Conservation (phyloP, 2,329 filamentous ascomycete genomes). For the Epichloe glyceriae region DNA sequence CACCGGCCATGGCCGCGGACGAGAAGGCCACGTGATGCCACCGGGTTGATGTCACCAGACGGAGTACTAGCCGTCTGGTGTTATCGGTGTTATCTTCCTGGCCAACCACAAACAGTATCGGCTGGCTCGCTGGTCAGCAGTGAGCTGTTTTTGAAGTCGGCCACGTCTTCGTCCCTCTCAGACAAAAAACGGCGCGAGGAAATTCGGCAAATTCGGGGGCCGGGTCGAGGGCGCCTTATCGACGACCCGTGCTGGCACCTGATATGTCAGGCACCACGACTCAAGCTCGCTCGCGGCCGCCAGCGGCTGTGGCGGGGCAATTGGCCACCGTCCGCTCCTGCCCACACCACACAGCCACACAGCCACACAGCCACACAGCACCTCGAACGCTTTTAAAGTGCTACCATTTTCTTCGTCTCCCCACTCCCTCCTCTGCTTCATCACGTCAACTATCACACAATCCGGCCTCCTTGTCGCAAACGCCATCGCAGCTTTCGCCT, state of each 20-base stretch:
- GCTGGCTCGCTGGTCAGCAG: no score
- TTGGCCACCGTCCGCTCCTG: background rate
- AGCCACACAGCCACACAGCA: no score
- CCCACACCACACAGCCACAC: background rate
- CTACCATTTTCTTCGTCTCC: conserved; percentile 3
- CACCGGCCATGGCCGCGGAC: no score
- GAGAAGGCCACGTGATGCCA: background rate
- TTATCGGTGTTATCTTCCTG: no score
- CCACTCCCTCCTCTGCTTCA: conserved; percentile 4
- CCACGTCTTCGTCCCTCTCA: background rate
- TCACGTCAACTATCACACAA: background rate
- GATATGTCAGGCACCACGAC: background rate
- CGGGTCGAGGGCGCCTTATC: no score
- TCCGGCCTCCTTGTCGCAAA: conserved; percentile 4
- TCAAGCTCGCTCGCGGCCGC: background rate
- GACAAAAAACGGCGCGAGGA: background rate
- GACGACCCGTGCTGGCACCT: background rate
- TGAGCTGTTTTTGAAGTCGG: no score
- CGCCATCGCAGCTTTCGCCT: conserved; percentile 2
- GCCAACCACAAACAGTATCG: no score
- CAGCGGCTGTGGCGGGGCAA: background rate
- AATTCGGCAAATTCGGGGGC: background rate
- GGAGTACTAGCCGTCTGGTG: no score
- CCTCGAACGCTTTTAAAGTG: background rate
- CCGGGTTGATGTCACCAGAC: background rate